Percentiles rank a stretch among this genome's conserved stretches.
These are phyloP conservation scores for Stephanodiscus triporus DNA, from an alignment of 108 stramenopile species.

Conservation along the genomic window DNA sequence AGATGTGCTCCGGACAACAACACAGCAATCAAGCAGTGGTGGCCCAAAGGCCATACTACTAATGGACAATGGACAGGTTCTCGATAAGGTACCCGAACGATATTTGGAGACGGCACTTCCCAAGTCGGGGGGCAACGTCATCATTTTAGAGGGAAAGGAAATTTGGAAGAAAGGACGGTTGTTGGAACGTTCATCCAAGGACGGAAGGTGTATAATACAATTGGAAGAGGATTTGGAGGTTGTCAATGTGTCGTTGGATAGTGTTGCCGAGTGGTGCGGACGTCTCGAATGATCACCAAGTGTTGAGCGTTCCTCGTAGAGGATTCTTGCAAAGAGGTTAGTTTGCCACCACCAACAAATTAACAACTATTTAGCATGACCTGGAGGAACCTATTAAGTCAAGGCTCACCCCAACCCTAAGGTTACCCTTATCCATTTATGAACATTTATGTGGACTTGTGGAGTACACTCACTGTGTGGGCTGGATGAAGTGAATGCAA, in stretches of 20 bases:
- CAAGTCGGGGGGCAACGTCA: slow-evolving; percentile 74
- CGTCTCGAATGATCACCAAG: slow-evolving; percentile 43
- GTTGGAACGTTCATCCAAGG: slow-evolving; percentile 68
- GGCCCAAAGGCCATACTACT: slow-evolving; percentile 60
- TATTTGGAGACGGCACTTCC: slow-evolving; percentile 88
- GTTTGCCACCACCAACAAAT: no score
- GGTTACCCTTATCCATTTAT: no score
- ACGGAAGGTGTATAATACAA: slow-evolving; percentile 71
- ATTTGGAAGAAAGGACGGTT: slow-evolving; percentile 67
- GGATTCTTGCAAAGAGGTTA: no score
- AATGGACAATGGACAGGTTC: slow-evolving; percentile 66
- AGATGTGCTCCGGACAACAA: slow-evolving; percentile 58
- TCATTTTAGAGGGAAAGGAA: slow-evolving; percentile 66
- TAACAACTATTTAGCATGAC: no score
- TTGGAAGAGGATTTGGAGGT: slow-evolving; percentile 81
- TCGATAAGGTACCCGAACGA: slow-evolving; percentile 78
- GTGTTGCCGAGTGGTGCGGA: slow-evolving; percentile 89
- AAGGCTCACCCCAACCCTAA: no score
- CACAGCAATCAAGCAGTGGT: not conserved
- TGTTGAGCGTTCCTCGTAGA: not conserved
- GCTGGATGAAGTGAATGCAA: no score
- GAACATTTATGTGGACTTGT: no score
- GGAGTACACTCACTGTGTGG: no score
- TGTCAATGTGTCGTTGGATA: slow-evolving; percentile 74
- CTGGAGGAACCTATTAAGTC: no score